Evolutionary conservation across 352 stramenopile species (phyloP).

Genomic region (Peronospora belbahrii): DNA sequence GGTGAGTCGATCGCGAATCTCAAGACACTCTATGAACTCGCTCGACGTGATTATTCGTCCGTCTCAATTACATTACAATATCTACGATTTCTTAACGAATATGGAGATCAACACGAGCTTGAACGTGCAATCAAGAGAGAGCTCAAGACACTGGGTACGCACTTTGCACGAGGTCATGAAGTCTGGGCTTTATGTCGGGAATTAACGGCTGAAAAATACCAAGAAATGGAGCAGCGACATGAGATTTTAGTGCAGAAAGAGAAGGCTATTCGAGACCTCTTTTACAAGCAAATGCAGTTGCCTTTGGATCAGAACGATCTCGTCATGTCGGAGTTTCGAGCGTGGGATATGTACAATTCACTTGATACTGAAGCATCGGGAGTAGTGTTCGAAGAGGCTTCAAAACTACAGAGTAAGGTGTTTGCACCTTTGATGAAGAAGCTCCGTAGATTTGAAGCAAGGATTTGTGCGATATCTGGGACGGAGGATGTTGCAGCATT

Average conservation of each 20-base stretch:
- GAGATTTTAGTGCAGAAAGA: conserved; percentile 28
- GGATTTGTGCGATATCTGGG: conserved; percentile 3
- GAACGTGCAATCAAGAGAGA: conserved; percentile 22
- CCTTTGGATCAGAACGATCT: conserved; percentile 69
- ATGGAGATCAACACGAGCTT: conserved; percentile 18
- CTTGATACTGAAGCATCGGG: conserved; percentile 15
- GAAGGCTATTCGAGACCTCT: conserved; percentile 30
- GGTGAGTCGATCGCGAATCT: conserved; percentile 1
- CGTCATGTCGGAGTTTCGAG: conserved; percentile 64
- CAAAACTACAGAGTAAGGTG: conserved; percentile 29
- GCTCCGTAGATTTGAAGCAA: conserved; percentile 43
- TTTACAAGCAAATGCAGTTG: conserved; percentile 43
- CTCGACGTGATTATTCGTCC: conserved; percentile 47
- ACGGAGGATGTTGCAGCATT: conserved; percentile 8
- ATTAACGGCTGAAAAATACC: conserved; percentile 24
- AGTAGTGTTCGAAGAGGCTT: conserved; percentile 21
- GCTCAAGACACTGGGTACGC: conserved; percentile 31
- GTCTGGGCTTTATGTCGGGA: conserved; percentile 56
- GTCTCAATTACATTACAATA: conserved; percentile 37
- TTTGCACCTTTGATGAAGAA: conserved; percentile 56
- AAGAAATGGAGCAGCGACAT: conserved; percentile 10
- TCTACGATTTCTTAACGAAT: conserved; percentile 32
- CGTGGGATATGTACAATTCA: conserved; percentile 62
- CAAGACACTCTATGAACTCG: conserved; percentile 33
- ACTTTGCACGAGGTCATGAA: conserved; percentile 55